Evolutionary conservation across 2,329 filamentous ascomycete genomes (phyloP), one percentile per base, ranked within the genome.

Genomic region (Passalora sequoiae): DNA sequence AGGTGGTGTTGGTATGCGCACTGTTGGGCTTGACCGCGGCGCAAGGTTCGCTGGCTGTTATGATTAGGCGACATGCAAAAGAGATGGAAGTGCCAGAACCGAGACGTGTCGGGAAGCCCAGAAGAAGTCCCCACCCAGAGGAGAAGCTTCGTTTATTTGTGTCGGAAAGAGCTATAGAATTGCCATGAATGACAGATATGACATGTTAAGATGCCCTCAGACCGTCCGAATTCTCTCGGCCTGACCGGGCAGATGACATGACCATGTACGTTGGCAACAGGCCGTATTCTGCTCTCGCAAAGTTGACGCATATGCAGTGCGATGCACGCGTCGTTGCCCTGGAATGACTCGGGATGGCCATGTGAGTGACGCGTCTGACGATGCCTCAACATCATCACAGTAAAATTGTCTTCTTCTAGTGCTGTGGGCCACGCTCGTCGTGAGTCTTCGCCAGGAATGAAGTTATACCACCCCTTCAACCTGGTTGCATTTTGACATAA

Each of bases 11-110:
- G 21, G 40, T 55, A 10, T 44, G 37, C 12, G 15, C 49, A 3
- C 22, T 53, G 41, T 39, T 53, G 20, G 47, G 40, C 27, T 31
- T 53, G 20, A 49, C 50, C 7, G 52, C 30, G 2, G 50, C 45
- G 17, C 52, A 55, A 39, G 50, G 50, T 13, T 46, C 47, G 37
- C 28, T 55, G 38, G 52, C 52, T 10, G 39, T 55, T 32, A 47
- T 42, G 17, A 51, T 55, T 38, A 43, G 52, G 17, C 44, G 43
- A 10, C 48, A 39, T 39, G 49, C 42, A 15, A 46, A 47, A 35
- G 47, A 50, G 33, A 28, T 51, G 20, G 50, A 47, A 17, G 19
- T 27, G 33, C 45, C 35, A 27, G 40, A 21, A 20, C 30, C 22
- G 22, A n/a, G 19, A 21, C n/a, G 25, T n/a, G 13, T 21, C 9